A percentile compares a stretch with the other conserved stretches of the same genome.
These are phyloP conservation scores for Aspergillus calidoustus DNA, from an alignment of 2,329 filamentous ascomycete species.

Conservation along the genomic window DNA sequence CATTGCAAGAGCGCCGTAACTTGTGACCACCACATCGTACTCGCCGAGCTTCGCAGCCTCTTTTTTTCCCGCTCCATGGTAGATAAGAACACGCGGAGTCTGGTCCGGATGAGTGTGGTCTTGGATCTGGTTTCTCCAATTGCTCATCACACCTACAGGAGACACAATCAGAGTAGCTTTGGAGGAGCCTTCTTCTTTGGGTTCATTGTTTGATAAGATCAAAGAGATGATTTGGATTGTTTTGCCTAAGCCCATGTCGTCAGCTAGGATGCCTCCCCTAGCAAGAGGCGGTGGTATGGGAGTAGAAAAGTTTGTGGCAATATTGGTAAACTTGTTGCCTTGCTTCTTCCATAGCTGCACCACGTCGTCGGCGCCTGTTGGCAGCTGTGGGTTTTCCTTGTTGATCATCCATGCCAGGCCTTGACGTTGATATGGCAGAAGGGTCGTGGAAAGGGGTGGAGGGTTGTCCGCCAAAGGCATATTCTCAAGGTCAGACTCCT, in stretches of 20 bases:
- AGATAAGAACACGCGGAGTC: constrained; percentile 69
- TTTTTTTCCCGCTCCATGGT: constrained; percentile 69
- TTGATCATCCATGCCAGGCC: constrained; percentile 80
- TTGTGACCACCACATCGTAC: constrained; percentile 81
- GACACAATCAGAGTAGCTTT: constrained; percentile 78
- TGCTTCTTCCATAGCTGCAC: constrained; percentile 78
- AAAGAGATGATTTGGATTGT: constrained; percentile 84
- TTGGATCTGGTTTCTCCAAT: constrained; percentile 81
- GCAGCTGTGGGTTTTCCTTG: constrained; percentile 73
- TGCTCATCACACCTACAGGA: constrained; percentile 85
- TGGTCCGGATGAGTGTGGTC: constrained; percentile 70
- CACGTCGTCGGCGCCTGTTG: constrained; percentile 63
- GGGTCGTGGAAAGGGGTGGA: constrained; percentile 62
- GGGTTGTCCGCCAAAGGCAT: constrained; percentile 77
- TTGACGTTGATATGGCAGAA: constrained; percentile 80
- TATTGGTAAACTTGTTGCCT: constrained; percentile 62
- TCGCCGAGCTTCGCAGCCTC: constrained; percentile 63
- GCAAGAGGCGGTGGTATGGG: constrained; percentile 64
- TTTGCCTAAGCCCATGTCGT: constrained; percentile 93
- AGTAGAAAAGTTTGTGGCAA: constrained; percentile 72
- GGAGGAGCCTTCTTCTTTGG: constrained; percentile 49
- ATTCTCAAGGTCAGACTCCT: constrained; percentile 70
- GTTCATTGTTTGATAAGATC: constrained; percentile 63
- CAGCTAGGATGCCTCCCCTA: constrained; percentile 82
- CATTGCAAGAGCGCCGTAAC: constrained; percentile 74